These are phyloP conservation scores for Isatis tinctoria DNA, from an alignment of 345 rosid genomes.

Conservation along the genomic window DNA sequence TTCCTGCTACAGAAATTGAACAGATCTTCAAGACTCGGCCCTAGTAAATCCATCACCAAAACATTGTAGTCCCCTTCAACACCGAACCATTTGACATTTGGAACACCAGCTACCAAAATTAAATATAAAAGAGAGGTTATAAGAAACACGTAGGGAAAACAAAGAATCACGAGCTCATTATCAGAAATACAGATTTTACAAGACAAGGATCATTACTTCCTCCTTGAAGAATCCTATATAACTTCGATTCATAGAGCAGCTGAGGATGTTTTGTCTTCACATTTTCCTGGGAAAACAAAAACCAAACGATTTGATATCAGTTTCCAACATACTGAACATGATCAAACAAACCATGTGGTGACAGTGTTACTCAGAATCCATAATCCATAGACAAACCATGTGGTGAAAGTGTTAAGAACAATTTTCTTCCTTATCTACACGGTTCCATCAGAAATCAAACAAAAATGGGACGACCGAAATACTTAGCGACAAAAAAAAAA, in stretches of 20 bases:
- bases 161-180: not conserved
- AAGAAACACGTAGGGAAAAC: not conserved
- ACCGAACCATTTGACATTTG: constrained; percentile 62
- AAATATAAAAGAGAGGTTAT: not conserved
- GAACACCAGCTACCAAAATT: constrained; percentile 52
- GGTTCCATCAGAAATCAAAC: not conserved
- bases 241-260: constrained; percentile 74
- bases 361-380: not conserved
- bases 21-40: constrained; percentile 67
- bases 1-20: constrained; percentile 60
- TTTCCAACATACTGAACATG: not conserved
- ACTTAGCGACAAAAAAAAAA: not conserved
- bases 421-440: not conserved
- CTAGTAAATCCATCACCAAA: constrained; percentile 61
- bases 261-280: constrained; percentile 93
- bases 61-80: constrained; percentile 58
- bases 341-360: not conserved
- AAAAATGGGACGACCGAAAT: not conserved
- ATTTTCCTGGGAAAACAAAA: constrained; percentile 51
- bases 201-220: constrained; percentile 57
- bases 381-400: not conserved
- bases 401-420: not conserved
- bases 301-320: not conserved
- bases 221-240: constrained; percentile 86
- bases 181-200: not conserved